Base-by-base conservation (phyloP, 345 rosid genomes). In the Brassica rapa region DNA sequence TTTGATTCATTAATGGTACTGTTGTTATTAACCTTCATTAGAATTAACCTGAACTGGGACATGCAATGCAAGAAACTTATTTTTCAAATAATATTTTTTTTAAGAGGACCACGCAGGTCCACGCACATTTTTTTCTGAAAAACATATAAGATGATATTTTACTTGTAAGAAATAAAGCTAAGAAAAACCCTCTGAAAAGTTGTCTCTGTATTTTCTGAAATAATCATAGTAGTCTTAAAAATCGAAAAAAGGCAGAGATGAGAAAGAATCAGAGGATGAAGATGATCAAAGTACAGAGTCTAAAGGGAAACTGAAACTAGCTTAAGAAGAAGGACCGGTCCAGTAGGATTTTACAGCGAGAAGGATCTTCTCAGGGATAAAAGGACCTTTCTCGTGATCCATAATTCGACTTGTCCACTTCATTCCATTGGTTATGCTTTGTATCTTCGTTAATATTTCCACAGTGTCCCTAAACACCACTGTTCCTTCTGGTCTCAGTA, bases 321-420 rank as follows among this genome's bases (percentile, higher is more conserved):
- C 8, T 16, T 41, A 27, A 82, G 80, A 66, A 43, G 82, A 74
- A 74, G 75, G 64, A 68, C 94, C 98, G 0, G 98, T 91, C 99
- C 99, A 95, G 71, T 95, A 95, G 5, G 84, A 85, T 85, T 92
- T 95, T 74, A 86, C 93, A 57, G 98, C 91, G 30, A 95, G 83
- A 73, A 95, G 91, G 39, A 95, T 87, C 79, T 95, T 95, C 90
- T 95, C 99, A 0, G 97, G 97, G 77, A 87, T 92, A 81, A 95
- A 95, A 9, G 98, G 98, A 82, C 99, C 99, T 35, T 89, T 92
- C 85, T 95, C 99, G 59, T 95, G 99, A 76, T 95, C 99, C 82
- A 90, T 71, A 49, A 92, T 88, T 70, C 87, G 90, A 84, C 97
- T 91, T 63, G 83, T 86, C 99, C 99, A 92, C 81, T 85, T 91